Percentiles rank a stretch among this genome's conserved stretches.
Conservation (phyloP, 164 flowering plant genomes). For the Vitis rupestris region DNA sequence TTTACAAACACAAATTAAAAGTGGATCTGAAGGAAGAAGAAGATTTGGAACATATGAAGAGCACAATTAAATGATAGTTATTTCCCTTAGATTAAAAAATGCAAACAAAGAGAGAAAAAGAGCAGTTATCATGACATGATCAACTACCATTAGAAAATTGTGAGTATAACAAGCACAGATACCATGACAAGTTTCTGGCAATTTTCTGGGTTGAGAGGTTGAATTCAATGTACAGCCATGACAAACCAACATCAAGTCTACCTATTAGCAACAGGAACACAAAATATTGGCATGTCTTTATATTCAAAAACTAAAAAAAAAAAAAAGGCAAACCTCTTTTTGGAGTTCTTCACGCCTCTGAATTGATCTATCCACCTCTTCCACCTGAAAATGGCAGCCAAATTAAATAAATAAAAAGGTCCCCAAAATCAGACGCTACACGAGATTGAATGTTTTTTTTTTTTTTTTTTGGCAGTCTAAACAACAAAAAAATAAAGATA, state of each 20-base stretch:
- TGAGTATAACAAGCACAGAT: no score
- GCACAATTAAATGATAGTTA: no score
- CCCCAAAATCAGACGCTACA: background rate
- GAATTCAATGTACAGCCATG: background rate
- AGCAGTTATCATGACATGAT: no score
- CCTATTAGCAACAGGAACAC: background rate
- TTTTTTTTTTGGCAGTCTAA: background rate
- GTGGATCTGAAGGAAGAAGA: no score
- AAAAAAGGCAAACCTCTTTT: constrained; percentile 51
- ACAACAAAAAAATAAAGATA: background rate
- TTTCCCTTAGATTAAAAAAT: no score
- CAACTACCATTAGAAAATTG: no score
- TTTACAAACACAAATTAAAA: no score
- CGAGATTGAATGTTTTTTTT: background rate
- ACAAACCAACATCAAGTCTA: background rate
- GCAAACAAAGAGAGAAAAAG: no score
- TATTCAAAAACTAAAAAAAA: background rate
- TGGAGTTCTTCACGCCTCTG: constrained; percentile 64
- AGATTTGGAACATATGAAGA: no score
- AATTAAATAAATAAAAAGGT: background rate
- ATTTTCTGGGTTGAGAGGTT: no score
- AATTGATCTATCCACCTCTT: constrained; percentile 47
- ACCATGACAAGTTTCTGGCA: no score
- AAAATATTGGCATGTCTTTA: background rate
- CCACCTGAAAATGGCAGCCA: constrained; percentile 35